A percentile compares a stretch with the other conserved stretches of the same genome.
phyloP scores from a whole-genome alignment of 495 filamentous ascomycete species.

The Penicillium daleae region DNA sequence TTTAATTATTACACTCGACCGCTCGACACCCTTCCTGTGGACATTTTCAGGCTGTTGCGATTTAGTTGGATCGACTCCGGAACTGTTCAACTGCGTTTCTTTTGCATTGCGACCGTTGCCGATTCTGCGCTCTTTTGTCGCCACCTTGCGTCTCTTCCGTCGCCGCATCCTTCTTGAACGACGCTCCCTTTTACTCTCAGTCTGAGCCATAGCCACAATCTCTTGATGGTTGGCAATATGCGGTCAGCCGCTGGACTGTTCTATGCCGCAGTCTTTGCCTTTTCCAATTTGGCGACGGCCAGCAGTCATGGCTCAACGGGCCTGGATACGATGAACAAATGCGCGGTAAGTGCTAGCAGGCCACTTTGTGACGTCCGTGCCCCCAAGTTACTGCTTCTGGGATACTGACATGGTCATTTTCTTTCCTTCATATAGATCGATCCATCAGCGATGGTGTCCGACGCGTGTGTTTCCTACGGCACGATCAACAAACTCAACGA shows the following conservation, averaged over 20 bases:
- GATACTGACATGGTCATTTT: conserved; percentile 7
- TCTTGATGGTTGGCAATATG: conserved; percentile 49
- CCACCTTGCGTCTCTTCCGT: conserved; percentile 2
- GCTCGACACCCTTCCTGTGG: not conserved
- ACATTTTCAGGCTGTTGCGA: not conserved
- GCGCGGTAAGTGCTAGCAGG: conserved; percentile 63
- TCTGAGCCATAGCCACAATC: not conserved
- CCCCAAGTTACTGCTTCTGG: not conserved
- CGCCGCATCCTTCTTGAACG: not conserved
- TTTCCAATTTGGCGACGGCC: conserved; percentile 59
- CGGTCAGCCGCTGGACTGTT: conserved; percentile 69
- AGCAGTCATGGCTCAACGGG: conserved; percentile 41
- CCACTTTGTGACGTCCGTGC: not conserved
- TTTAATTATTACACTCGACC: conserved; percentile 5
- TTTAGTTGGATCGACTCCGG: not conserved
- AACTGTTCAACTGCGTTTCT: not conserved
- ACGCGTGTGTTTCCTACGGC: conserved; percentile 91
- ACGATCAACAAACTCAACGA: conserved; percentile 84
- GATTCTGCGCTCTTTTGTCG: conserved; percentile 6
- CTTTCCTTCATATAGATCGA: conserved; percentile 55
- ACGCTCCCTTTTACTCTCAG: not conserved
- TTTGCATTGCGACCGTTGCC: conserved; percentile 9
- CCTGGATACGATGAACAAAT: conserved; percentile 52
- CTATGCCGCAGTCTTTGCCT: conserved; percentile 76
- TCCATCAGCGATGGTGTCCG: conserved; percentile 68